A percentile compares a stretch with the other conserved stretches of the same genome.
phyloP scores from a whole-genome alignment of 1,284 basidiomycete genomes.

The Takashimella koratensis region DNA sequence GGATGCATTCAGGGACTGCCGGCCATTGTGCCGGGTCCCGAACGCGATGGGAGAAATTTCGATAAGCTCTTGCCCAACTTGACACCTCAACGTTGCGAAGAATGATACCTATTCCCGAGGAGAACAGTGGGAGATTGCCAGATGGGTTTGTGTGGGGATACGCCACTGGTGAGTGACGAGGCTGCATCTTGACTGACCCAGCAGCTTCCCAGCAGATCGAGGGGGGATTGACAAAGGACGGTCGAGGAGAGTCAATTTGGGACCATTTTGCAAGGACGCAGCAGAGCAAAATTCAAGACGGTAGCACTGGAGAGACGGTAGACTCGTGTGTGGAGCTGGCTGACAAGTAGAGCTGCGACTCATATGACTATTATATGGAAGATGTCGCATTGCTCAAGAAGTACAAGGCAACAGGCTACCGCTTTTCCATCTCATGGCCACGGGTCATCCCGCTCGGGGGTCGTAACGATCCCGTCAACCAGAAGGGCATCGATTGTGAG shows the following conservation, averaged over 20 bases:
- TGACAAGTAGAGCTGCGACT: not conserved
- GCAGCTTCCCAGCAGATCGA: constrained; percentile 4
- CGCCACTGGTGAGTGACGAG: constrained; percentile 2
- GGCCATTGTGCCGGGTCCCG: too few relatives aligned
- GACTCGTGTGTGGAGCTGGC: not conserved
- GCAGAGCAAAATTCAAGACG: not conserved
- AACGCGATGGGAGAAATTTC: too few relatives aligned
- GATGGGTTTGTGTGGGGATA: constrained; percentile 9
- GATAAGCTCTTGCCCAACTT: too few relatives aligned
- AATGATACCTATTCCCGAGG: too few relatives aligned
- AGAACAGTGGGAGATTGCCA: too few relatives aligned
- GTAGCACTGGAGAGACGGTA: not conserved
- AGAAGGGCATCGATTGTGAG: constrained; percentile 64
- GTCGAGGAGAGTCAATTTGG: constrained; percentile 1
- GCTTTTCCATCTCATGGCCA: constrained; percentile 73
- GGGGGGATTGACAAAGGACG: not conserved
- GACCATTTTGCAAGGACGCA: not conserved
- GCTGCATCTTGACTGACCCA: not conserved
- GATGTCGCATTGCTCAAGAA: constrained; percentile 4
- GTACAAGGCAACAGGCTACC: constrained; percentile 31
- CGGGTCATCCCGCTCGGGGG: constrained; percentile 64
- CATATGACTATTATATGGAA: constrained; percentile 1
- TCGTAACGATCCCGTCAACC: constrained; percentile 65
- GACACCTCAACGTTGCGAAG: too few relatives aligned
- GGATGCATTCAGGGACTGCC: too few relatives aligned